Conservation (phyloP, 805 yeast species). For the Ogataea kodamae region DNA sequence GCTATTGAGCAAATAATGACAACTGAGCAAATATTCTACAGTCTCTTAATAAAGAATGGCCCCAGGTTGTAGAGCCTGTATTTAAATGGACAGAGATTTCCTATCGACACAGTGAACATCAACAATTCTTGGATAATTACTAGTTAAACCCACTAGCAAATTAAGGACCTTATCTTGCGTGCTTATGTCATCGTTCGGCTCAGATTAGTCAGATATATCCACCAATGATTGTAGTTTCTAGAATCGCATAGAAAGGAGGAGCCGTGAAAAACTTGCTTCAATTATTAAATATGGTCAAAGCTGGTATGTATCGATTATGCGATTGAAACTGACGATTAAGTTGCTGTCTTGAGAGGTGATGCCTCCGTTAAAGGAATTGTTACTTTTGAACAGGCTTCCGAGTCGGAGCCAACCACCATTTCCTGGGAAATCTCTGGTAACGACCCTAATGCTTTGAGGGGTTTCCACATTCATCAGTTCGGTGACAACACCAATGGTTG, state of each 20-base stretch:
- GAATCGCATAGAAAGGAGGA: constrained; percentile 6
- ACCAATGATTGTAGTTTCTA: constrained; percentile 6
- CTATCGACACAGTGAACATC: too few species aligned
- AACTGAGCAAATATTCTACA: too few species aligned
- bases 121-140: too few species aligned
- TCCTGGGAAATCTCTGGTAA: constrained; percentile 89
- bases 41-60: too few species aligned
- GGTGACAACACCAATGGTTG: constrained; percentile 99
- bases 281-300: constrained; percentile 11
- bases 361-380: constrained; percentile 85
- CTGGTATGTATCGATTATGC: constrained; percentile 7
- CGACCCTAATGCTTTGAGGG: constrained; percentile 82
- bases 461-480: constrained; percentile 97
- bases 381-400: constrained; percentile 78
- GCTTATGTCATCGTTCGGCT: constrained; percentile 2
- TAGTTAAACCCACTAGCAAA: too few species aligned
- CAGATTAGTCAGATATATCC: constrained; percentile 11
- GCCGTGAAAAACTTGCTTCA: constrained; percentile 1
- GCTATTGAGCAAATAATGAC: constrained; percentile 3
- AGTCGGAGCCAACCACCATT: constrained; percentile 78
- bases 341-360: constrained; percentile 96
- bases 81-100: too few species aligned
- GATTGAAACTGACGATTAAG: constrained; percentile 42
- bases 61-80: too few species aligned
- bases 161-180: too few species aligned